phyloP scores from a whole-genome alignment of 2,329 filamentous ascomycete species.

The Sporothrix brunneoviolacea region DNA sequence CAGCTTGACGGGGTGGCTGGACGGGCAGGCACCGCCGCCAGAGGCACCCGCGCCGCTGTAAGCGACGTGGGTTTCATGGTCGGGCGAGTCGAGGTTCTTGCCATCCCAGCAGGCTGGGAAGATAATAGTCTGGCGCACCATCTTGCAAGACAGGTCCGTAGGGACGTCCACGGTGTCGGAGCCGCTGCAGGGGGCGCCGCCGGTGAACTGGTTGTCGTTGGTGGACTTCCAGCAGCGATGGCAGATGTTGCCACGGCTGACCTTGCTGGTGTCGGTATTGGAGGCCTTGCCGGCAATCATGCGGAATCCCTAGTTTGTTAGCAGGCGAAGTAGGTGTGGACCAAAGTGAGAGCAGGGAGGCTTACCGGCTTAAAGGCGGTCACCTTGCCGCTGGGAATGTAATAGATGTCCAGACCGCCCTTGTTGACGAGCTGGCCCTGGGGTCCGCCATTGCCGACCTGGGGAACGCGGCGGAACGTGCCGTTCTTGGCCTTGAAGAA shows the following conservation, averaged over 20 bases:
- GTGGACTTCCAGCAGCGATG: conserved; percentile 41
- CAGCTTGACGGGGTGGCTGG: conserved; percentile 38
- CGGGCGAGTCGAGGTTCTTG: conserved; percentile 35
- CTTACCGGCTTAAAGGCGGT: conserved; percentile 36
- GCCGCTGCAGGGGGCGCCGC: conserved; percentile 43
- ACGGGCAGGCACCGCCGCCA: conserved; percentile 41
- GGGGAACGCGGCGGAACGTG: conserved; percentile 36
- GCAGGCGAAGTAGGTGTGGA: not conserved
- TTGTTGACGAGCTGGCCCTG: conserved; percentile 38
- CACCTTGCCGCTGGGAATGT: conserved; percentile 36
- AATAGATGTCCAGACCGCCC: conserved; percentile 39
- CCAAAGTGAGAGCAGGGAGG: not conserved
- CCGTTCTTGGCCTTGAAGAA: conserved; percentile 40
- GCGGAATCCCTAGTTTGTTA: conserved; percentile 39
- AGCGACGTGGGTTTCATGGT: conserved; percentile 29
- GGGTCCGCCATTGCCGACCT: conserved; percentile 38
- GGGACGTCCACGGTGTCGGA: conserved; percentile 45
- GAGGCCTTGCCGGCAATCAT: conserved; percentile 40
- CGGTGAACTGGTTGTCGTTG: conserved; percentile 40
- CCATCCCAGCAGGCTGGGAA: conserved; percentile 45
- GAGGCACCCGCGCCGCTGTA: conserved; percentile 40
- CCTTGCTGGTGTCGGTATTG: conserved; percentile 35
- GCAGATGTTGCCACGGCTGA: conserved; percentile 36
- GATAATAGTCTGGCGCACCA: conserved; percentile 35
- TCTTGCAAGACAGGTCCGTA: conserved; percentile 20